Base-by-base conservation (phyloP, 176 grass and related monocot species). In the Dendrocalamus sinicus region DNA sequence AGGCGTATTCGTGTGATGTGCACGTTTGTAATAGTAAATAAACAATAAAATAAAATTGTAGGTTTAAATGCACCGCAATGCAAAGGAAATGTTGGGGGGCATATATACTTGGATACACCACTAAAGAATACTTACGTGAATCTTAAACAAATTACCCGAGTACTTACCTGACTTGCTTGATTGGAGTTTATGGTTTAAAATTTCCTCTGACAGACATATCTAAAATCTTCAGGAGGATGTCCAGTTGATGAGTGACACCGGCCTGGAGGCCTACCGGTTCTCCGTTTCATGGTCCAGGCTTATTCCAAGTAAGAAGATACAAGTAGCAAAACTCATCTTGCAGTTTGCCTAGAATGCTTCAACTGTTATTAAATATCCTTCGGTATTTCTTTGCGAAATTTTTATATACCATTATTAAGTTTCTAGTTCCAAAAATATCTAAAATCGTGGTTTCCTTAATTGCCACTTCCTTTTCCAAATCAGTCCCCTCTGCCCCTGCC, bases 231-330 rank as follows among this genome's bases (percentile, higher is more conserved):
- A 98, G 95, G 95, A 90, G 72, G 93, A 98, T 78, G 91, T 89
- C 6, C 48, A 90, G 79, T 22, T 98, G 82, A 93, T 95, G 85
- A 71, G 57, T 69, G 87, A 95, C 5, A 83, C 88, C 24, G 89
- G 93, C 14, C 81, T 98, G 35, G 91, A 98, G 54, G 93, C 93
- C 24, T 98, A 95, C 85, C 84, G 87, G 55, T 97, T 95, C 89
- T 97, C 95, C 79, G 91, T 97, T 77, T 94, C 92, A 68, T 97
- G 95, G 95, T 93, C 95, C 19, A 88, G 95, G 46, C 93, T 95
- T 73, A 86, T 98, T 26, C 93, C 93, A 73, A 91, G 93, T 97
- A 94, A 84, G 77, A 74, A 13, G 20, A 26, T 4, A 15, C 16
- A 26, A 20, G 23, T 69, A 30, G 48, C 62, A 19, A 15, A 0